Evolutionary conservation across 768 basidiomycete genomes (phyloP), one percentile per base, ranked within the genome.

Genomic region (Pleurotus tuber-regium): DNA sequence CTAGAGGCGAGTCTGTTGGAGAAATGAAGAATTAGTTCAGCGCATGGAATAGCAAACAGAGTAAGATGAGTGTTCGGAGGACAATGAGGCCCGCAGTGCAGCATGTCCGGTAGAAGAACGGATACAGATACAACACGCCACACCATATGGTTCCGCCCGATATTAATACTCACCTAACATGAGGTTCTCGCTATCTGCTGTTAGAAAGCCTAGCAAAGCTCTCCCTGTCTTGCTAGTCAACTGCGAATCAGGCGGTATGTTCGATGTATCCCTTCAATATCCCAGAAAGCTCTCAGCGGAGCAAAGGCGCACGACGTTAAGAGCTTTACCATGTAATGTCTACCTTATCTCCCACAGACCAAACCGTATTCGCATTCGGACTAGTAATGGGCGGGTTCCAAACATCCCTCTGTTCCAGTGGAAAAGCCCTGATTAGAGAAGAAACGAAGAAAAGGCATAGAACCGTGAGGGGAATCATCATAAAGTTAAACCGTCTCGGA

Each of bases 1-100:
- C 86, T 51, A 90, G 73, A 11, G 86, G 86, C 28, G 75, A 39
- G 0, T 71, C 87, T 89, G 53, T 49, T 38, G 57, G 42, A 30
- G 31, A 38, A 16, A 44, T 58, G 21, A 59, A 53, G 40, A 52
- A 23, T 40, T 33, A 19, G 16, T 40, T 50, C 16, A 26, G 31
- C 19, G 38, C 48, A n/a, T n/a, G n/a, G n/a, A n/a, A n/a, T n/a
- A n/a, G n/a, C n/a, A n/a, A n/a, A n/a, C n/a, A n/a, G n/a, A n/a
- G n/a, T n/a, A n/a, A n/a, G n/a, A n/a, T n/a, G n/a, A n/a, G n/a
- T n/a, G n/a, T n/a, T n/a, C n/a, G n/a, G n/a, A n/a, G n/a, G n/a
- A n/a, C n/a, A n/a, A n/a, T 11, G 10, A 29, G 16, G 43, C 26
- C 26, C 36, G 23, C 36, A 19, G n/a, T 50, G 25, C 23, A 44